Evolutionary conservation across 495 filamentous ascomycete species (phyloP), one percentile per base, ranked within the genome.

Genomic region (Aspergillus kassunensis): DNA sequence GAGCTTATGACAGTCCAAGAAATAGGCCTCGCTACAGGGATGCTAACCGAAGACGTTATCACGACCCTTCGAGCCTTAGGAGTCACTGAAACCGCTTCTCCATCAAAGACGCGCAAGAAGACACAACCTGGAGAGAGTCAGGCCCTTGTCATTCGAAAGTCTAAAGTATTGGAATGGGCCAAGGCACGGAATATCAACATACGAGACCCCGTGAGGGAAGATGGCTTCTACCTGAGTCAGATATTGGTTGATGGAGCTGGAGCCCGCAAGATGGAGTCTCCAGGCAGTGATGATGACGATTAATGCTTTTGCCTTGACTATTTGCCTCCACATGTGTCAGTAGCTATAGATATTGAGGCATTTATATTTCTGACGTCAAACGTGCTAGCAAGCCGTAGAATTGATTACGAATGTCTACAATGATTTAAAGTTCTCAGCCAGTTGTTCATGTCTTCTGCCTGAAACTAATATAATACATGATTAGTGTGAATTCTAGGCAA

Each of bases 41-140:
- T 97, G 63, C 68, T 83, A 46, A 80, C 81, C 3, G 91, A 95
- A 40, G 91, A 97, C 67, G 86, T 91, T 24, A 77, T 95, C 33
- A 76, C 74, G n/a, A 80, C 89, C 21, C 72, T 95, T 27, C 82
- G 86, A 51, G 84, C 86, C 25, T 89, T 95, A 86, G 84, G 80
- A 6, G 76, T 91, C 27, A 72, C 85, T 29, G 85, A 88, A 53
- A 73, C 81, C n/a, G 77, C 75, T 3, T 69, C 61, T 9, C 72
- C 71, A 0, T 69, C 72, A 0, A 72, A 77, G 39, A 74, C 70
- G 50, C 66, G 67, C 19, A 73, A 67, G 53, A 42, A 49, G 15
- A 56, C 36, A 31, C 63, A 69, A 5, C 53, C 65, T 2, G 65
- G 71, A 1, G 60, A 58, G 10, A 64, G 67, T 29, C 35, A 75